Evolutionary conservation across 208 protist genomes (phyloP), one percentile per base, ranked within the genome.

Genomic region (Leishmania braziliensis): DNA sequence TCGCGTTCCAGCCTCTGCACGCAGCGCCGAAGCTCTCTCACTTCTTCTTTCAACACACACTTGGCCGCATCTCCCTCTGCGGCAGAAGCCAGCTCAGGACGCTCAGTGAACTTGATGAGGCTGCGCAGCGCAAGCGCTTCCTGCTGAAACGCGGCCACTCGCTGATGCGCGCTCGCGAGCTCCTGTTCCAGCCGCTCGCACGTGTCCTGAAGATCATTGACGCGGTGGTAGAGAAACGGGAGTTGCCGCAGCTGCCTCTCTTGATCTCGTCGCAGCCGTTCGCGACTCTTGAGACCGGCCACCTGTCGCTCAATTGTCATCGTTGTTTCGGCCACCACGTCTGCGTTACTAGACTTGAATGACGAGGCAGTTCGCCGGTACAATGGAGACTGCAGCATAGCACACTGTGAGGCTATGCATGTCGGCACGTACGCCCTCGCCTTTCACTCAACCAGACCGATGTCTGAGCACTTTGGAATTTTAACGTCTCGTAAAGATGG

Each of bases 81-180:
- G 12, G 65, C 75, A 36, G 78, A 82, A 3, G 82, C 86, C 26
- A 86, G 68, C 72, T 89, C 84, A 14, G 92, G 84, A 71, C 89
- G 82, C 18, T 91, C 75, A 3, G 46, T 43, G 26, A 93, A 66
- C 48, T 89, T 81, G 5, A 95, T 65, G 68, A 92, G 85, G 16
- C 43, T 84, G 43, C 85, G 88, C 43, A 93, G 81, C 14, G 88
- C 73, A 10, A 78, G 75, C 36, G 85, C 73, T 69, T 95, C 92
- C 29, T 93, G 82, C 54, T 82, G 85, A 39, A 89, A 89, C 10
- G 69, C 85, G 36, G 63, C 66, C 54, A 86, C 68, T 29, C 80
- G 82, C 39, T 84, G 82, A n/a, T 75, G 87, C 50, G 84, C 80
- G 51, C 78, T 73, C 3, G 81, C 84, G 8, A 90, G 79, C 36